phyloP scores from a whole-genome alignment of 371 early-diverging fungal genomes.

The Mortierella sp. region DNA sequence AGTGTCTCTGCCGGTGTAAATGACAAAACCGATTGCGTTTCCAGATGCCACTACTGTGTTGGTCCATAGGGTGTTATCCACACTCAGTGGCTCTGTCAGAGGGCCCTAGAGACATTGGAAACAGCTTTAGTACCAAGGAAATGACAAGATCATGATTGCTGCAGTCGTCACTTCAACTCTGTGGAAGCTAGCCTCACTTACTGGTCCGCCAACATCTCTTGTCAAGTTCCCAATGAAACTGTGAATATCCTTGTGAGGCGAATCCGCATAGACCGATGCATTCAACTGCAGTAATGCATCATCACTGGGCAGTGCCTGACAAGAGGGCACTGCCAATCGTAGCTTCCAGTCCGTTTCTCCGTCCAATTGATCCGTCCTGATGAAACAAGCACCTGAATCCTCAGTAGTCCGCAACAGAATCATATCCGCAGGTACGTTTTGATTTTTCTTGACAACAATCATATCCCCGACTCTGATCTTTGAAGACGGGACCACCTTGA shows the following conservation, averaged over 20 bases:
- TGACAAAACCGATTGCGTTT: slow-evolving; percentile 89
- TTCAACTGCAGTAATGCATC: slow-evolving; percentile 65
- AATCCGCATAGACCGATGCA: slow-evolving; percentile 89
- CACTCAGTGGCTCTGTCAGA: slow-evolving; percentile 77
- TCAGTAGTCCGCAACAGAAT: slow-evolving; percentile 91
- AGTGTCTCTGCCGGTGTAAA: slow-evolving; percentile 98
- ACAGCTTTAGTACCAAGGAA: too few species aligned
- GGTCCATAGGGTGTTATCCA: slow-evolving; percentile 98
- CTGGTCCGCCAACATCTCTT: slow-evolving; percentile 58
- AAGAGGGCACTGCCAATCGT: slow-evolving; percentile 83
- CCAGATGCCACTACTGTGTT: slow-evolving; percentile 98
- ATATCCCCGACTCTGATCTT: slow-evolving; percentile 96
- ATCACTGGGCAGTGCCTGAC: slow-evolving; percentile 78
- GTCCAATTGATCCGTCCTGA: slow-evolving; percentile 99
- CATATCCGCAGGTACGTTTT: slow-evolving; percentile 94
- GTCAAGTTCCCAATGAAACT: slow-evolving; percentile 91
- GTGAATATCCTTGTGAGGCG: slow-evolving; percentile 98
- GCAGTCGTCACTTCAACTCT: neutral
- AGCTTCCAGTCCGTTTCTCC: slow-evolving; percentile 99
- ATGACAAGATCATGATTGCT: neutral
- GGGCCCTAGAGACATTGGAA: slow-evolving; percentile 17
- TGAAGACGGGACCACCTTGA: slow-evolving; percentile 79
- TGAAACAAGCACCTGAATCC: slow-evolving; percentile 91
- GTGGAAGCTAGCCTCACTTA: slow-evolving; percentile 28
- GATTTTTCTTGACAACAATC: slow-evolving; percentile 90